phyloP scores from a whole-genome alignment of 2,329 filamentous ascomycete genomes.

The Ciborinia camelliae region DNA sequence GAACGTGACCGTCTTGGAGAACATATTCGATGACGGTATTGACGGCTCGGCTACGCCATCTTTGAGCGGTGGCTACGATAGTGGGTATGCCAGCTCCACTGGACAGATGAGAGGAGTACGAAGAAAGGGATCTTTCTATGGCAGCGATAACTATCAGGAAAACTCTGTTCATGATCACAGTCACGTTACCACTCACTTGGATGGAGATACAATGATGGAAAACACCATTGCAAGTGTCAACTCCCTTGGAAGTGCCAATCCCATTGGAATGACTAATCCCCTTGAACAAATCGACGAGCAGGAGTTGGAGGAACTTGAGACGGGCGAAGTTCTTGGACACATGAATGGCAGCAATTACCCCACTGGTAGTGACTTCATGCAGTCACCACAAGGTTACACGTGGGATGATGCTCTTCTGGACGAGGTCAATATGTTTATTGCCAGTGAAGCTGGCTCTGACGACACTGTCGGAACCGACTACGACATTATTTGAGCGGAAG shows the following conservation, averaged over 20 bases:
- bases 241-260: too few relatives aligned
- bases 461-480: not conserved
- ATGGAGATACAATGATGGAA: not conserved
- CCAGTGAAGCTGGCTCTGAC: not conserved
- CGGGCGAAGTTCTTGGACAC: not conserved
- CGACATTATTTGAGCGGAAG: not conserved
- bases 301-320: not conserved
- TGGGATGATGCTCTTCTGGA: not conserved
- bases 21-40: not conserved
- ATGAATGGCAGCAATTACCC: not conserved
- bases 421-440: not conserved
- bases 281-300: not conserved
- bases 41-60: not conserved
- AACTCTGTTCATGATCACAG: not conserved
- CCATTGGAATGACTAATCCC: not conserved
- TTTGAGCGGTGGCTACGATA: not conserved
- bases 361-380: not conserved
- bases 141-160: not conserved
- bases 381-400: not conserved
- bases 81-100: not conserved
- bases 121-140: not conserved
- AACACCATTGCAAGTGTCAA: not conserved
- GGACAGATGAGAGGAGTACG: not conserved
- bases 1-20: not conserved
- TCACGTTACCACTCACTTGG: not conserved